Conservation (phyloP, 331 rosid genomes). For the Pyracantha coccinea region DNA sequence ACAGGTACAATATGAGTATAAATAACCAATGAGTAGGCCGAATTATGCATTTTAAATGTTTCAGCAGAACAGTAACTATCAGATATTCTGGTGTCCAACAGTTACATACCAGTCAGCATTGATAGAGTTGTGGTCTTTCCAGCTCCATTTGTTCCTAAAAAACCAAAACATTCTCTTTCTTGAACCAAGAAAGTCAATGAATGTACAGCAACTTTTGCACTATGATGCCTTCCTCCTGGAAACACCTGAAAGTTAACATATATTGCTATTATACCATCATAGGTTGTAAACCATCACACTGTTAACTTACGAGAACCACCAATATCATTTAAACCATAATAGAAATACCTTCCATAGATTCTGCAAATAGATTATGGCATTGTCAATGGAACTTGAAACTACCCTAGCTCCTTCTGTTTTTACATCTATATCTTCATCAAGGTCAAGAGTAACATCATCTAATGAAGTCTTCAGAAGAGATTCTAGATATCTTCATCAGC, state of each 20-base stretch:
- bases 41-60: background rate
- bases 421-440: conserved; percentile 75
- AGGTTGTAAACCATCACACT: background rate
- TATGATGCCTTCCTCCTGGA: conserved; percentile 46
- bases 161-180: conserved; percentile 92
- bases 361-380: conserved; percentile 65
- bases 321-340: conserved; percentile 10
- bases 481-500: conserved; percentile 49
- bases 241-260: conserved; percentile 43
- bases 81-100: background rate
- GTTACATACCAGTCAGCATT: conserved; percentile 69
- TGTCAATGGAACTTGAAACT: conserved; percentile 71
- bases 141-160: conserved; percentile 96
- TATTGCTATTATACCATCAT: conserved; percentile 3
- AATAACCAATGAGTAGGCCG: background rate
- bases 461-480: conserved; percentile 51
- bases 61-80: background rate
- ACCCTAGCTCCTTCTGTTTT: conserved; percentile 76
- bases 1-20: background rate
- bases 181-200: conserved; percentile 87
- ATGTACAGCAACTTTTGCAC: conserved; percentile 70
- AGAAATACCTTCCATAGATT: conserved; percentile 69
- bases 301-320: conserved; percentile 3
- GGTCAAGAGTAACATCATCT: conserved; percentile 31
- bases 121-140: conserved; percentile 94